Evolutionary conservation across 2,329 filamentous ascomycete genomes (phyloP), one percentile per base, ranked within the genome.

Genomic region (Septoria linicola): DNA sequence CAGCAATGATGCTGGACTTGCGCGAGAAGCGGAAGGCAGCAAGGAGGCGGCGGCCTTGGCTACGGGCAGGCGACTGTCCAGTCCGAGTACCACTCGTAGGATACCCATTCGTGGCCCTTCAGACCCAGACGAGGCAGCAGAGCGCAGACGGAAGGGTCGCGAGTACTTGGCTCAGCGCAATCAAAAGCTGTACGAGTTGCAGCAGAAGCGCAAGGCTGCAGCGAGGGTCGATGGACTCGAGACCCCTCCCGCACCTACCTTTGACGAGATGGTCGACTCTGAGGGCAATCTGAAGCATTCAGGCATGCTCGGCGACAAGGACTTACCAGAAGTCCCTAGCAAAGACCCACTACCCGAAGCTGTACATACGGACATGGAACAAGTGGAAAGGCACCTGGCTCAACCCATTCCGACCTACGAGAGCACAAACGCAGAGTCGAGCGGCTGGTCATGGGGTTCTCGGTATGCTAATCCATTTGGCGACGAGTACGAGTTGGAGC

Each of bases 401-500:
- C 56, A 61, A 13, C 59, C 62, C 4, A 34, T 65, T 1, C 58
- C 10, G 23, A 27, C 23, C 23, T 5, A 27, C 23, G 23, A 5
- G 10, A 27, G 23, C 23, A 10, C 51, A 16, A 23, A 40, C 30
- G 54, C 19, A 14, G 51, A 58, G 16, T 59, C 63, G 35, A 67
- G 48, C 66, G 72, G 70, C 3, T 72, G 75, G 57, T 63, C 67
- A 10, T 60, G 66, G 41, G 75, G 74, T 13, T 65, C 73, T 20
- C 62, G 63, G 3, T 69, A 69, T 20, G 68, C 70, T 1, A 73
- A 77, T 44, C 74, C 75, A 3, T 78, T 78, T 57, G 64, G 68
- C 11, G 74, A 77, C 51, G 71, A 73, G 50, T 68, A 64, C 41
- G 67, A 62, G 8, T 44, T 70, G 20, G 66, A 68, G 13, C 14